Base-by-base conservation (phyloP, 164 flowering plant genomes). In the Vitis labrusca region DNA sequence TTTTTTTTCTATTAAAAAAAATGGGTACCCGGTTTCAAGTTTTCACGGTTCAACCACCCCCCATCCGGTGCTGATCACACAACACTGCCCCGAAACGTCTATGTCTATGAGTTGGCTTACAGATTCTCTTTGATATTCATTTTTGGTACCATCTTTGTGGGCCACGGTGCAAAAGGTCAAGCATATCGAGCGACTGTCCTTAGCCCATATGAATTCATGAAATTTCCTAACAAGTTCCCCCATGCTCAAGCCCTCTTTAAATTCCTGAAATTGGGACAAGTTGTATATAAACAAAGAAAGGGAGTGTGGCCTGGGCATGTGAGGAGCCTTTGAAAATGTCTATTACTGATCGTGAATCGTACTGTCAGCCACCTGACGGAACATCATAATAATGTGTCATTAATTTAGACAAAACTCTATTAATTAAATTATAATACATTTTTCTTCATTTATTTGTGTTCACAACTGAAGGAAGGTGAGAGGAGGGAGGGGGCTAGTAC, bases 401-500 rank as follows among this genome's bases (percentile, higher is more conserved):
- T 1, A 50, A 23, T 32, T 61, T 61, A 1, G 57, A 32, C 15
- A 59, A 5, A 10, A 68, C 5, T 10, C 10, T 10, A 13, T 9
- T 2, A 15, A 9, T 17, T 23, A n/a, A 19, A 14, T 47, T 14
- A 54, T 44, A 48, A 19, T 63, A 12, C 61, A 19, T 23, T 27
- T 9, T 51, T 11, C 16, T n/a, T n/a, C 1, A 1, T 29, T 51
- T 11, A 10, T 58, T 17, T 64, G 50, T 65, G 55, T 65, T 65
- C 58, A 47, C 68, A 27, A 51, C 3, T 17, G 63, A 61, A 66
- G 73, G 58, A 68, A 63, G 60, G 59, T 54, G 57, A 63, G 58
- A 71, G 65, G 70, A 23, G 50, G 61, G 69, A 55, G 63, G 44
- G 23, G 55, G 50, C 15, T 52, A 37, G 82, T 79, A 81, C 85